A percentile compares a stretch with the other conserved stretches of the same genome.
Conservation (phyloP, 192 early-diverging fungal species). For the Spinellus fusiger region DNA sequence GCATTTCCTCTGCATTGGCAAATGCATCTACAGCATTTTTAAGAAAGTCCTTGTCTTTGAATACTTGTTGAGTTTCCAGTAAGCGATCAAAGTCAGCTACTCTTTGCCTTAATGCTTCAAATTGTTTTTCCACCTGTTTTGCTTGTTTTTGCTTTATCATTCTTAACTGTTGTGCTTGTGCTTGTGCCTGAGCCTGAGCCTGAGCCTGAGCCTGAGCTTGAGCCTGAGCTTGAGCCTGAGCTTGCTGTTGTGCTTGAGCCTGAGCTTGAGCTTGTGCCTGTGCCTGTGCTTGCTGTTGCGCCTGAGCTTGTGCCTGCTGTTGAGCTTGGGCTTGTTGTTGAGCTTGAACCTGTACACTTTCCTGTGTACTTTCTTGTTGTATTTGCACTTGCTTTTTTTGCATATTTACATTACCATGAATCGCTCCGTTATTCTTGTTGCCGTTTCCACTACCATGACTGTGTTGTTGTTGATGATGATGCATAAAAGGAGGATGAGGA, state of each 20-base stretch:
- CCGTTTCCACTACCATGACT: neutral
- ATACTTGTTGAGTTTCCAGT: conserved; percentile 20
- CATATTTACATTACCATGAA: too few species aligned
- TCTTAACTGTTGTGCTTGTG: neutral
- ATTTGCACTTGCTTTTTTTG: neutral
- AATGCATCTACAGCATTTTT: conserved; percentile 23
- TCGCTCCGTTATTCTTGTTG: neutral
- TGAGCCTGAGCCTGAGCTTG: neutral
- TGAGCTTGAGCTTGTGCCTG: neutral
- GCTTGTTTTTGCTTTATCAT: conserved; percentile 2
- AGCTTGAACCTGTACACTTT: neutral
- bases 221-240: neutral
- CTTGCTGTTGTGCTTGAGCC: neutral
- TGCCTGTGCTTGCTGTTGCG: neutral
- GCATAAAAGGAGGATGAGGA: conserved; percentile 26
- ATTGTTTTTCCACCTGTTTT: conserved; percentile 16
- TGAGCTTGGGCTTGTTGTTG: neutral
- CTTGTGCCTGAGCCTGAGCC: neutral
- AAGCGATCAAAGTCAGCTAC: conserved; percentile 14
- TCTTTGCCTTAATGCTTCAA: conserved; percentile 18
- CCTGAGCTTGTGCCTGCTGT: neutral
- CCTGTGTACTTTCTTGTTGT: neutral
- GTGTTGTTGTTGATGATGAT: conserved; percentile 15
- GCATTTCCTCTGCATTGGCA: conserved; percentile 20
- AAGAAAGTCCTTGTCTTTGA: conserved; percentile 18